A percentile compares a stretch with the other conserved stretches of the same genome.
phyloP scores from a whole-genome alignment of 176 grass and related monocot species.

The Themeda triandra region DNA sequence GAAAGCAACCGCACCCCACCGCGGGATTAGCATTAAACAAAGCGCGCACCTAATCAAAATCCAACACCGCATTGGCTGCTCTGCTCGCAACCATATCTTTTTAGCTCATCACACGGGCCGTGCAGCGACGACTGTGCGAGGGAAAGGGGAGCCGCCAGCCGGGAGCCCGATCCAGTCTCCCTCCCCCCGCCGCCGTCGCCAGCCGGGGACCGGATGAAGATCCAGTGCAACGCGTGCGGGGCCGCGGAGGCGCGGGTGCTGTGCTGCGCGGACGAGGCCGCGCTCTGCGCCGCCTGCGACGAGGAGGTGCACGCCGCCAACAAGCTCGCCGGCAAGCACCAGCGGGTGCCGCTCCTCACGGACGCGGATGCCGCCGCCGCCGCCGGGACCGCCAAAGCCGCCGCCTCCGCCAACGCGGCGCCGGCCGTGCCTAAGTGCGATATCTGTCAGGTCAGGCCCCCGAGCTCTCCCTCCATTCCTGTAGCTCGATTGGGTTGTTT shows the following conservation, averaged over 20 bases:
- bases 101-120: background rate
- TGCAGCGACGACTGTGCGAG: background rate
- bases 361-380: slow-evolving; percentile 20
- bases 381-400: background rate
- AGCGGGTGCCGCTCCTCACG: slow-evolving; percentile 63
- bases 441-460: slow-evolving; percentile 60
- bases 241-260: slow-evolving; percentile 73
- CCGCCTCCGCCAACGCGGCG: background rate
- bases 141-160: background rate
- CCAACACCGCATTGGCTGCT: background rate
- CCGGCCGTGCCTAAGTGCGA: slow-evolving; percentile 68
- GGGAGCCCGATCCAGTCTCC: background rate
- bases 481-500: background rate
- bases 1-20: slow-evolving; percentile 13
- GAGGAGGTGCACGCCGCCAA: slow-evolving; percentile 87
- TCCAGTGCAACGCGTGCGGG: slow-evolving; percentile 84
- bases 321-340: slow-evolving; percentile 82
- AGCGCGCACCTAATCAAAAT: background rate
- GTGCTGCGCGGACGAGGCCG: slow-evolving; percentile 91
- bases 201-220: slow-evolving; percentile 65
- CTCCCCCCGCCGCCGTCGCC: background rate
- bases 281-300: slow-evolving; percentile 75
- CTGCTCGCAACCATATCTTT: background rate
- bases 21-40: background rate
- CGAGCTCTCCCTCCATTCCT: background rate